Conservation (phyloP, 2,329 filamentous ascomycete genomes). For the Pseudogymnoascus verrucosus region DNA sequence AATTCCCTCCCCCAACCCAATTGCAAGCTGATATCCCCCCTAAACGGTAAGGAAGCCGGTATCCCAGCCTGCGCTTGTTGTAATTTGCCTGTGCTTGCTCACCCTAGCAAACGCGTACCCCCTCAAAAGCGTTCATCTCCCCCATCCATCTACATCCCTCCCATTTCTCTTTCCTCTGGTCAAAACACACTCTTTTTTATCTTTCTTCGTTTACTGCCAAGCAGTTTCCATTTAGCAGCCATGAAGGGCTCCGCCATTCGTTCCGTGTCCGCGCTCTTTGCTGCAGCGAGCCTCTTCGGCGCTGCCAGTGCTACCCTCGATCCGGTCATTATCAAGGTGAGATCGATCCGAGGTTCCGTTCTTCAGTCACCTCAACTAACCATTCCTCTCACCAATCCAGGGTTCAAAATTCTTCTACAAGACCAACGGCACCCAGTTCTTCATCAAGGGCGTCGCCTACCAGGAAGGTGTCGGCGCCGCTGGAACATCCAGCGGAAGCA, state of each 20-base stretch:
- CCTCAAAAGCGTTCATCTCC: neutral
- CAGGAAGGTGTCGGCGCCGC: conserved; percentile 65
- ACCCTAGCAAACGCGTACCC: neutral
- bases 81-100: neutral
- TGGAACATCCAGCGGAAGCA: conserved; percentile 19
- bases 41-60: neutral
- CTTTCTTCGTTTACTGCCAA: neutral
- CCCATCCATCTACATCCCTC: neutral
- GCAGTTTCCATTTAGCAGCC: neutral
- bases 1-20: neutral
- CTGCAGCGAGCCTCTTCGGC: conserved; percentile 40
- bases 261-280: conserved; percentile 31
- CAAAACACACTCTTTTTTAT: neutral
- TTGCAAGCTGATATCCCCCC: neutral
- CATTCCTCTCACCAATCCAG: conserved; percentile 11
- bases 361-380: neutral
- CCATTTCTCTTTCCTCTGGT: neutral
- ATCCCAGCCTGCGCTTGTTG: neutral
- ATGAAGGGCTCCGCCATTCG: neutral
- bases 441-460: conserved; percentile 90
- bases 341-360: neutral
- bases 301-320: conserved; percentile 45
- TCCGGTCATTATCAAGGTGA: conserved; percentile 38
- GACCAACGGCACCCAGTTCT: conserved; percentile 65
- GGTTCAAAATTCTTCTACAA: conserved; percentile 33